Conservation (phyloP, 2,329 filamentous ascomycete genomes). For the Xylaria hypoxylon region DNA sequence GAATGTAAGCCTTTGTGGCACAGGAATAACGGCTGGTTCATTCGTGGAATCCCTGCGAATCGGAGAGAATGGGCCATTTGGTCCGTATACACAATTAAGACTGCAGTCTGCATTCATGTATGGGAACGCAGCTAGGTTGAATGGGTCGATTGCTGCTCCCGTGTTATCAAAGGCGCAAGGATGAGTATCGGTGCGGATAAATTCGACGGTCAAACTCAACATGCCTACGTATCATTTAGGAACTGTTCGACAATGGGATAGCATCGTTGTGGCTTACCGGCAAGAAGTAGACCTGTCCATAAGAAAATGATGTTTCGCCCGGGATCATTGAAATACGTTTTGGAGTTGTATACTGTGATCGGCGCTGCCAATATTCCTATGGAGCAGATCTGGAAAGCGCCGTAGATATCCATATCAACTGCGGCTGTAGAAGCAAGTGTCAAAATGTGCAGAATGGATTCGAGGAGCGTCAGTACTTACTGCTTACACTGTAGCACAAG, state of each 20-base stretch:
- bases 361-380: constrained; percentile 74
- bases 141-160: constrained; percentile 53
- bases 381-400: constrained; percentile 74
- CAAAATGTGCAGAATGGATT: constrained; percentile 23
- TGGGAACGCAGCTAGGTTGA: constrained; percentile 53
- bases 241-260: neutral
- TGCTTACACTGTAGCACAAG: constrained; percentile 53
- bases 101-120: constrained; percentile 59
- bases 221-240: constrained; percentile 57
- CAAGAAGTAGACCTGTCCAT: constrained; percentile 71
- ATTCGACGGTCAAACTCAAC: constrained; percentile 72
- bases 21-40: constrained; percentile 72
- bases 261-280: constrained; percentile 57
- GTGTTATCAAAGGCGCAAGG: constrained; percentile 57
- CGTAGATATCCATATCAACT: constrained; percentile 76
- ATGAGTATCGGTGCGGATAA: constrained; percentile 64
- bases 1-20: constrained; percentile 67
- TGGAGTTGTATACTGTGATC: constrained; percentile 69
- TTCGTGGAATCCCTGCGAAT: constrained; percentile 66
- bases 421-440: constrained; percentile 57
- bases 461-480: constrained; percentile 55
- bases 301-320: constrained; percentile 75
- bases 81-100: constrained; percentile 57
- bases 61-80: constrained; percentile 63
- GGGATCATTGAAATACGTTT: constrained; percentile 72